A percentile compares a stretch with the other conserved stretches of the same genome.
Evolutionary conservation across 2,329 filamentous ascomycete genomes (phyloP).

Genomic region (Xylariaceae sp.): DNA sequence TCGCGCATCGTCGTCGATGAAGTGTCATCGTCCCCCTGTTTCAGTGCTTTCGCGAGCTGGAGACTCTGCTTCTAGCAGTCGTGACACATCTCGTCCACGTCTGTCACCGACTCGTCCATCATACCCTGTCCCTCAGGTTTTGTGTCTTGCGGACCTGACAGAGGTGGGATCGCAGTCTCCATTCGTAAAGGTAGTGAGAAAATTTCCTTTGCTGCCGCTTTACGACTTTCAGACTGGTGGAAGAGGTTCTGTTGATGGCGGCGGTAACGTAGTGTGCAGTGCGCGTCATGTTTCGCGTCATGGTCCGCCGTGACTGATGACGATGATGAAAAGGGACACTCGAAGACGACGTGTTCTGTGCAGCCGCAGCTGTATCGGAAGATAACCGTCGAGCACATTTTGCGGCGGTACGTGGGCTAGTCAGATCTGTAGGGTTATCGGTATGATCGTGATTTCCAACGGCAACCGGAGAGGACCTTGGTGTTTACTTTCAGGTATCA

Average conservation of each 20-base stretch:
- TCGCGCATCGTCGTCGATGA: background rate
- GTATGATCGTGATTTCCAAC: no score
- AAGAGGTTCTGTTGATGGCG: conserved; percentile 8
- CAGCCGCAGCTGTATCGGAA: conserved; percentile 28
- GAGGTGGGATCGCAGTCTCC: background rate
- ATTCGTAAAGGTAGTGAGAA: background rate
- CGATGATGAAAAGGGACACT: conserved; percentile 12
- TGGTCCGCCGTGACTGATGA: background rate
- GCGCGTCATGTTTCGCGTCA: background rate
- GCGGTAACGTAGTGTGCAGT: conserved; percentile 7
- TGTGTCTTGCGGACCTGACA: background rate
- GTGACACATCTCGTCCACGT: conserved; percentile 23
- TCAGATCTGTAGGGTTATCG: no score
- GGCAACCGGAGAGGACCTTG: background rate
- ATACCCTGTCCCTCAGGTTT: background rate
- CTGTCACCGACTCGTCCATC: background rate
- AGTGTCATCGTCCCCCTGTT: background rate
- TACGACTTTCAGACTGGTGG: background rate
- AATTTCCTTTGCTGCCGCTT: background rate
- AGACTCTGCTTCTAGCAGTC: conserved; percentile 17
- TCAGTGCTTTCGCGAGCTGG: background rate
- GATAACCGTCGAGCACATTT: conserved; percentile 24
- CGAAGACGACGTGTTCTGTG: conserved; percentile 20
- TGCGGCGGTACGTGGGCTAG: background rate
- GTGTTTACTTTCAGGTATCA: background rate